Conservation (phyloP, 1,139 yeast genomes). For the Scheffersomyces segobiensis region DNA sequence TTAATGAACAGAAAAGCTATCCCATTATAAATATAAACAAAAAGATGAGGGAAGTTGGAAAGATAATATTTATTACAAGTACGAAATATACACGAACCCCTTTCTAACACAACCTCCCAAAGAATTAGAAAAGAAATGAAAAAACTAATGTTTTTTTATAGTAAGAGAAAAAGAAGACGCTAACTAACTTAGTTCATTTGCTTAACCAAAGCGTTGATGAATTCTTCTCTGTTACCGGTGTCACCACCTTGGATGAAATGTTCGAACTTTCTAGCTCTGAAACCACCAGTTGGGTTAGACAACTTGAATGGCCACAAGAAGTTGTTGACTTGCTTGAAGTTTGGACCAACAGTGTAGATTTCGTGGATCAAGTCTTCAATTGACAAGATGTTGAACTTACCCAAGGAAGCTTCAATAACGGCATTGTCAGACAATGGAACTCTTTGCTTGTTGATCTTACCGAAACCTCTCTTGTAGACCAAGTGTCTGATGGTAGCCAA, state of each 20-base stretch:
- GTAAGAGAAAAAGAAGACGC: conserved; percentile 12
- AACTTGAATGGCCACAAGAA: conserved; percentile 99
- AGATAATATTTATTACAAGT: not conserved
- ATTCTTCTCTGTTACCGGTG: conserved; percentile 99
- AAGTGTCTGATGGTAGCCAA: conserved; percentile 94
- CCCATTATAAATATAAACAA: conserved; percentile 4
- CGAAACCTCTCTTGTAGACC: conserved; percentile 99
- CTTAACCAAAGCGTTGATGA: conserved; percentile 96
- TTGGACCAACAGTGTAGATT: conserved; percentile 98
- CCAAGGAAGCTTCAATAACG: conserved; percentile 89
- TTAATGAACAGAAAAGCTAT: not conserved
- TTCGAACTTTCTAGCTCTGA: conserved; percentile 99
- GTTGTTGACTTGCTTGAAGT: conserved; percentile 99
- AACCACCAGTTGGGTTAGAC: conserved; percentile 99
- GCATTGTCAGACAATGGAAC: conserved; percentile 91
- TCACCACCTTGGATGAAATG: conserved; percentile 99
- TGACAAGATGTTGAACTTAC: conserved; percentile 95
- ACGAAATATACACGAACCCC: conserved; percentile 7
- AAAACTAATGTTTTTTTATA: conserved; percentile 8
- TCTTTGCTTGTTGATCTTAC: conserved; percentile 99
- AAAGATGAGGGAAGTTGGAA: conserved; percentile 6
- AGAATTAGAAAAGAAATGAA: conserved; percentile 13
- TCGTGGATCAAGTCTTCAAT: conserved; percentile 98
- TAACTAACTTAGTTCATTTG: conserved; percentile 74
- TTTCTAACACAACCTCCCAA: conserved; percentile 8